Base-by-base conservation (phyloP, 2,329 filamentous ascomycete species). In the Diplodia corticola region DNA sequence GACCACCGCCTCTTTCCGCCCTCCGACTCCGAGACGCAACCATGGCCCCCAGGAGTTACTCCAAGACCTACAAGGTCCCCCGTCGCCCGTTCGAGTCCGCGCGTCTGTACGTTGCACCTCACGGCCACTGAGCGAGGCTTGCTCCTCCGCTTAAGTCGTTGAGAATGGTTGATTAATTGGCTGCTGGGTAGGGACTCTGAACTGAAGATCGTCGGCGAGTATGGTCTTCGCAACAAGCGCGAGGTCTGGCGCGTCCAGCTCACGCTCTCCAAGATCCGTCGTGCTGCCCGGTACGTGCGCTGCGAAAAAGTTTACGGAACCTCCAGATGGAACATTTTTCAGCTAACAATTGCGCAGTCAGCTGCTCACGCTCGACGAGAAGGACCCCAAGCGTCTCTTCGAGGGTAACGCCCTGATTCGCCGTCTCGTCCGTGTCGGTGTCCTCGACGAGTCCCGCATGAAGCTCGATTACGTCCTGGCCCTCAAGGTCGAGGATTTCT, bases 401-500 rank as follows among this genome's bases (percentile, higher is more conserved):
- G 95, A 99, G 89, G 95, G 95, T 85, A 99, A 99, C 85, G 95
- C 95, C 82, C 89, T 99, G 82, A 99, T 99, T 91, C 95, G 95
- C 83, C 95, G 95, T 91, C 93, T 99, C 75, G 95, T 99, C 75
- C 95, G 95, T 83, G 93, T 98, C 82, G 95, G 95, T 92, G 95
- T 99, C 80, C 92, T 99, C 80, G 95, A 99, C 83, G 95, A 99
- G 88, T 93, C 93, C 82, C 95, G 95, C 89, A 99, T 99, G 95
- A 99, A 97, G 91, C 95, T 99, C 88, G 95, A 99, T 97, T 97
- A 99, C 91, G 95, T 99, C 81, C 87, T 99, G 81, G 95, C 95
- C 85, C 90, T 99, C 70, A 96, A 97, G 89, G 91, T 96, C 79
- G 95, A 99, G 86, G 95, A 99, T 85, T 99, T 99, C 91, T 89